Evolutionary conservation across 208 protist genomes (phyloP), one percentile per base, ranked within the genome.

Genomic region (Histomonas meleagridis): DNA sequence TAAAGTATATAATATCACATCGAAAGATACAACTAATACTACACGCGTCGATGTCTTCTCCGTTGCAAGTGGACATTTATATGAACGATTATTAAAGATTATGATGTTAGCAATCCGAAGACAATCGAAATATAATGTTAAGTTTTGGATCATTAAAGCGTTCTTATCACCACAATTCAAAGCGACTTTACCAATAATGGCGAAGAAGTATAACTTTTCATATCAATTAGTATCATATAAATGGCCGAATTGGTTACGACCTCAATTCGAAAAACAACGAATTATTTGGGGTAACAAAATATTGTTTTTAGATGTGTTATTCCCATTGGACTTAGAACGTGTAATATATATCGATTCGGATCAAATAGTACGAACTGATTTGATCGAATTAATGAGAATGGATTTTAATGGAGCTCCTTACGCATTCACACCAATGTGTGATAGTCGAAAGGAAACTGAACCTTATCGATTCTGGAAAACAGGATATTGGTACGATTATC

Each of bases 231-330:
- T 99, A 10, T 97, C 95, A 10, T 99, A 99, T 94, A 95, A 97
- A 92, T 99, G 98, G 98, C 98, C 98, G 62, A 94, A 91, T 92
- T 99, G 97, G 97, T 94, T 99, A 62, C 93, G 94, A 69, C 93
- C 94, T 92, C 98, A 99, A 94, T 96, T 95, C 28, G 96, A 98
- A 78, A 99, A 99, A 96, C 96, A 98, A 93, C 95, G 98, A 51
- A 97, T 97, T 26, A 99, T 99, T 92, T 99, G 98, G 98, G 98
- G 94, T 32, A 97, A 99, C 95, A 99, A 99, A 94, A 98, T 99
- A 86, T 95, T 99, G 5, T 99, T 99, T 95, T 94, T 99, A 1
- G 98, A 99, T 94, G 97, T 99, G 1, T 92, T 99, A 14, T 99
- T 99, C 93, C 98, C 98, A 5, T 81, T 96, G 35, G 94, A 97